phyloP scores from a whole-genome alignment of 2,329 filamentous ascomycete genomes.

The Calonectria hawksworthii region DNA sequence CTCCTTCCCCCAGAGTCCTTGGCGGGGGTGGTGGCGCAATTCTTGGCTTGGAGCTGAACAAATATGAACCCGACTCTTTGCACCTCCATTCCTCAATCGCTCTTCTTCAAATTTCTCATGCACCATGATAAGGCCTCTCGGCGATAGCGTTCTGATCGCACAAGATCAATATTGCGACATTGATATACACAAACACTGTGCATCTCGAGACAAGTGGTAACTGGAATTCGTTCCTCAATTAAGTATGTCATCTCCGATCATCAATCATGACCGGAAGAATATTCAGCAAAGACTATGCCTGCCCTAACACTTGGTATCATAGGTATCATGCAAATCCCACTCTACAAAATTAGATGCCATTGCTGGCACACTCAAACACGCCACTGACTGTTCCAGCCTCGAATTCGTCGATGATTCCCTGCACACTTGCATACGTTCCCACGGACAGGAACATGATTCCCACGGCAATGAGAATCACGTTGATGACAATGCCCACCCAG shows the following conservation, averaged over 20 bases:
- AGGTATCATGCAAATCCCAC: constrained; percentile 27
- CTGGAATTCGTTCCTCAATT: background rate
- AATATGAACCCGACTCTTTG: constrained; percentile 8
- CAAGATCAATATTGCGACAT: background rate
- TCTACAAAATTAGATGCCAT: constrained; percentile 67
- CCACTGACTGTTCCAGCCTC: constrained; percentile 73
- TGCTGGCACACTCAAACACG: constrained; percentile 81
- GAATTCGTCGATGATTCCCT: constrained; percentile 83
- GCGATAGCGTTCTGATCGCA: background rate
- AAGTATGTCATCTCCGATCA: background rate
- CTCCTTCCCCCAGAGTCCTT: constrained; percentile 18
- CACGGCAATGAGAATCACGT: constrained; percentile 78
- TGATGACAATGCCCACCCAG: constrained; percentile 72
- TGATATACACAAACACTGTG: background rate
- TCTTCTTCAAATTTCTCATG: background rate
- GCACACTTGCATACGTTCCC: constrained; percentile 85
- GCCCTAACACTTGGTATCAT: constrained; percentile 10
- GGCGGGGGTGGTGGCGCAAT: constrained; percentile 17
- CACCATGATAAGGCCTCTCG: background rate
- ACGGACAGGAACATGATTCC: constrained; percentile 86
- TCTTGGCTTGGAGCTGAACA: constrained; percentile 19
- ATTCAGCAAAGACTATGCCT: background rate
- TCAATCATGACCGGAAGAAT: background rate
- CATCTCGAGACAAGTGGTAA: background rate
- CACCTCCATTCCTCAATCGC: constrained; percentile 7